phyloP scores from a whole-genome alignment of 2,329 filamentous ascomycete species.

The Coleophoma crateriformis region DNA sequence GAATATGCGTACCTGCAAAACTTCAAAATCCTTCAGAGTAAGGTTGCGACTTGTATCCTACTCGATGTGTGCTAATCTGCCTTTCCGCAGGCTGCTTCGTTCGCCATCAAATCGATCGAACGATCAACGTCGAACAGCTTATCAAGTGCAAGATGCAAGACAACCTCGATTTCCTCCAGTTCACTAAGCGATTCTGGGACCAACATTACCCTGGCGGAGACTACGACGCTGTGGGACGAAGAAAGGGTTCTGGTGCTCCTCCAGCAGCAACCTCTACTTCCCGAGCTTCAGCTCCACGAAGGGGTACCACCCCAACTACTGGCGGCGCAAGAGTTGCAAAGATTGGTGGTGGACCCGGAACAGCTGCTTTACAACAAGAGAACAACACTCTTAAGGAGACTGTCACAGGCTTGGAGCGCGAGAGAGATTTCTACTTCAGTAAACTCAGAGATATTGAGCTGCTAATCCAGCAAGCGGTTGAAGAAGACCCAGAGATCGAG shows the following conservation, averaged over 20 bases:
- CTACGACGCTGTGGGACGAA: conserved; percentile 82
- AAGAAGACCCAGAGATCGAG: conserved; percentile 87
- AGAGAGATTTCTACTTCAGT: conserved; percentile 98
- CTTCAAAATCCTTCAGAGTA: conserved; percentile 96
- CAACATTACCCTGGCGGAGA: conserved; percentile 96
- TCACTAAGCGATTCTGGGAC: conserved; percentile 96
- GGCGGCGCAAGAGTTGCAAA: conserved; percentile 37
- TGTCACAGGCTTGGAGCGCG: conserved; percentile 88
- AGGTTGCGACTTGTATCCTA: background rate
- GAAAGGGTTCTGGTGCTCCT: conserved; percentile 69
- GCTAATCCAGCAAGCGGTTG: conserved; percentile 85
- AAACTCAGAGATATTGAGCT: conserved; percentile 97
- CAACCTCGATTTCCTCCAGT: conserved; percentile 98
- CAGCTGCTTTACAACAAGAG: conserved; percentile 74
- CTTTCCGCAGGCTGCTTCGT: conserved; percentile 64
- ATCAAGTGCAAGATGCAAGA: conserved; percentile 99
- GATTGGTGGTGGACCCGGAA: conserved; percentile 48
- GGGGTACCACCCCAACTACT: conserved; percentile 34
- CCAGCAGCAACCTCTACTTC: conserved; percentile 41
- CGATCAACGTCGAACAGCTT: conserved; percentile 80
- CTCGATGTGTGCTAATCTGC: background rate
- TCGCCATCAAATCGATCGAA: conserved; percentile 83
- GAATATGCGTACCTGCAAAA: conserved; percentile 98
- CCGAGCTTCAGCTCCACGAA: conserved; percentile 42
- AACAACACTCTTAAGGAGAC: conserved; percentile 90